Conservation (phyloP, 768 basidiomycete species). For the Porphyrellus cyaneotinctus region DNA sequence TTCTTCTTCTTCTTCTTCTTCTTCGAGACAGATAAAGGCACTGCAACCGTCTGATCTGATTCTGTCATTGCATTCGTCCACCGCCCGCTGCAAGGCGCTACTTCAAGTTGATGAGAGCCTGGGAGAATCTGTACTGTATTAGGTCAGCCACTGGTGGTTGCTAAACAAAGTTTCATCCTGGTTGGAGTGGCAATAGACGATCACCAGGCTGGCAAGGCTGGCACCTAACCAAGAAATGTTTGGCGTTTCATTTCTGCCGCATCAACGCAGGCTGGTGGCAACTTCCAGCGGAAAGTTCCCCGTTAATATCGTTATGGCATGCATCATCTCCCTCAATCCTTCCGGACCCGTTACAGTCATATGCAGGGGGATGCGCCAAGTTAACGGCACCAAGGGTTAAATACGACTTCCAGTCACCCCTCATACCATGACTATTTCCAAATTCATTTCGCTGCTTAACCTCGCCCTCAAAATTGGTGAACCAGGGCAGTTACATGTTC, state of each 20-base stretch:
- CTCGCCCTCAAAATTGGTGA: conserved; percentile 20
- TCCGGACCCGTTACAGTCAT: conserved; percentile 33
- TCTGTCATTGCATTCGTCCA: conserved; percentile 21
- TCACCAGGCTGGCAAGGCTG: conserved; percentile 18
- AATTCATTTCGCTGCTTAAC: conserved; percentile 17
- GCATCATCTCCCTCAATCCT: conserved; percentile 10
- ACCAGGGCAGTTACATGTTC: conserved; percentile 25
- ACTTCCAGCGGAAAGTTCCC: conserved; percentile 18
- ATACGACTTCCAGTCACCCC: conserved; percentile 8
- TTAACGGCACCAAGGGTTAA: conserved; percentile 27
- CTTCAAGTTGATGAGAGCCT: conserved; percentile 16
- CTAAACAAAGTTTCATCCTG: conserved; percentile 12
- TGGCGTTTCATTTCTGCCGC: conserved; percentile 7
- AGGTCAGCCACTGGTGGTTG: conserved; percentile 16
- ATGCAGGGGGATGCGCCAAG: conserved; percentile 25
- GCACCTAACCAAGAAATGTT: conserved; percentile 14
- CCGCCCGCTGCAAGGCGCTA: conserved; percentile 5
- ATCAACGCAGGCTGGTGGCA: conserved; percentile 8
- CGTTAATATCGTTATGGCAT: conserved; percentile 33
- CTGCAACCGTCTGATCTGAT: conserved; percentile 24
- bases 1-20: conserved; percentile 29
- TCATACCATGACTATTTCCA: conserved; percentile 17
- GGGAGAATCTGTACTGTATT: conserved; percentile 12
- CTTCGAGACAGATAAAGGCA: conserved; percentile 22
- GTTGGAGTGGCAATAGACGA: conserved; percentile 14